Evolutionary conservation across 164 flowering plant species (phyloP), one percentile per base, ranked within the genome.

Genomic region (Aristolochia fimbriata): DNA sequence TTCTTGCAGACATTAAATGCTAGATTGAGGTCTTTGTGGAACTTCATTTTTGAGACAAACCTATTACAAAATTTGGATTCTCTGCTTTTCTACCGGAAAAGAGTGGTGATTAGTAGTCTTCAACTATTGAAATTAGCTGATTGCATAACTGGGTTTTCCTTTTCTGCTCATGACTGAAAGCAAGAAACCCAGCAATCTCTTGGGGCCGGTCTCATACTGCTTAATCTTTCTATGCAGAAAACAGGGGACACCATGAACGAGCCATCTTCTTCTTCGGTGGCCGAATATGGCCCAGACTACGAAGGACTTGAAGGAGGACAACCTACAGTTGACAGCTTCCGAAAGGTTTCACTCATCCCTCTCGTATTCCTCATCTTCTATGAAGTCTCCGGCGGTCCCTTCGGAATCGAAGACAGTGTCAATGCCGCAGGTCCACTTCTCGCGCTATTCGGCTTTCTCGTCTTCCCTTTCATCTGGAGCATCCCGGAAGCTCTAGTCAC

Each of bases 321-420:
- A 43, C 68, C 80, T 14, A 65, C 57, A 67, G 17, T 41, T 15
- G 68, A 68, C 15, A 75, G 46, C 23, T 23, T 63, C 47, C 71
- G 62, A 46, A 82, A 76, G 68, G 78, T 82, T 48, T 80, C 86
- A 12, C 62, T 80, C 31, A 16, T 82, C 20, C 84, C 84, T 19
- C 81, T 82, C 25, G 61, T 80, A 19, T 82, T 82, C 65, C 86
- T 82, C 47, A 82, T 82, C 59, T 82, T 73, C 64, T 81, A 77
- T 62, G 85, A 81, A 75, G 83, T 82, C 22, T 82, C 83, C 15
- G 86, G 86, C 6, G 86, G 86, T 0, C 86, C 86, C 0, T 82
- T 82, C 58, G 86, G 86, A 1, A 65, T 80, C 20, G 86, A 82
- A 70, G 86, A 78, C 55, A 68, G 71, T 64, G 86, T 80, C 9